These are phyloP conservation scores for Nicotiana otophora DNA, from an alignment of 257 asterid species.

Conservation along the genomic window DNA sequence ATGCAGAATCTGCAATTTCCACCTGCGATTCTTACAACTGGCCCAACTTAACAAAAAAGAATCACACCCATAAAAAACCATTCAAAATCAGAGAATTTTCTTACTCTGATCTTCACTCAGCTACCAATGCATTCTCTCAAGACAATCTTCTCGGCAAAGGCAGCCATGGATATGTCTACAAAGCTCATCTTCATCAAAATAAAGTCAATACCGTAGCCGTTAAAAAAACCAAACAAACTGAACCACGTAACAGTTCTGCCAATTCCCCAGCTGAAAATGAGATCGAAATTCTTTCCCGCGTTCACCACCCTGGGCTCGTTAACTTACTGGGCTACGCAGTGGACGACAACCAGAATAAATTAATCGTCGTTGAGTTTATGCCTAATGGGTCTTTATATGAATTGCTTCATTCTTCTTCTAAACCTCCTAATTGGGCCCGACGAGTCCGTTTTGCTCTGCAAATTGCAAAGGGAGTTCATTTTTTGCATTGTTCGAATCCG, in stretches of 20 bases:
- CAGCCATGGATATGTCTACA: constrained; percentile 74
- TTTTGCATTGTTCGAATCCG: constrained; percentile 56
- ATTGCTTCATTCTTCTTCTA: constrained; percentile 46
- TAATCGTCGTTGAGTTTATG: constrained; percentile 81
- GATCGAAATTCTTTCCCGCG: constrained; percentile 59
- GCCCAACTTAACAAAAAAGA: constrained; percentile 23
- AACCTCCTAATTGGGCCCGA: constrained; percentile 61
- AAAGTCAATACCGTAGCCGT: constrained; percentile 50
- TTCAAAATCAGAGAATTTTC: constrained; percentile 32
- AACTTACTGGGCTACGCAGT: constrained; percentile 57
- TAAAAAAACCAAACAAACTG: constrained; percentile 35
- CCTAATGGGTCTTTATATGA: constrained; percentile 69
- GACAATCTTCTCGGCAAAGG: constrained; percentile 73
- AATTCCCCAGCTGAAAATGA: constrained; percentile 50
- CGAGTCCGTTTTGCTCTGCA: constrained; percentile 63
- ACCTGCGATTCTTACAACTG: constrained; percentile 58
- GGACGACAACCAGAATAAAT: constrained; percentile 32
- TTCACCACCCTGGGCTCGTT: constrained; percentile 56
- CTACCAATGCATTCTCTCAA: constrained; percentile 65
- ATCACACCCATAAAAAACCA: constrained; percentile 17
- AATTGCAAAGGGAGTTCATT: constrained; percentile 61
- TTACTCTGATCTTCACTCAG: constrained; percentile 49
- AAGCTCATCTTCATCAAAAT: constrained; percentile 35
- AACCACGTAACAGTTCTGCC: neutral
- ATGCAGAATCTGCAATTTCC: constrained; percentile 57